These are phyloP conservation scores for Saturnispora quitensis DNA, from an alignment of 805 yeast genomes.

Conservation along the genomic window DNA sequence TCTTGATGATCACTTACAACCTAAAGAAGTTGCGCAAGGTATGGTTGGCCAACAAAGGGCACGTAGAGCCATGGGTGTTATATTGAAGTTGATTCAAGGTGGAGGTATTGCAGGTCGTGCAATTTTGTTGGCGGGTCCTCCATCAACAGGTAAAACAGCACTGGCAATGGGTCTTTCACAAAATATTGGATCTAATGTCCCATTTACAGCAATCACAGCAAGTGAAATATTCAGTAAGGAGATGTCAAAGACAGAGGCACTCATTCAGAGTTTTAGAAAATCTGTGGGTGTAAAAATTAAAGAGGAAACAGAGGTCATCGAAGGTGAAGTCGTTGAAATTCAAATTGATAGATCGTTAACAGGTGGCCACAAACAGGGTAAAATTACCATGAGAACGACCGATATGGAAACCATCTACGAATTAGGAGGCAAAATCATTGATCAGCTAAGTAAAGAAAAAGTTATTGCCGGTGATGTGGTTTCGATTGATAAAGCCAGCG, in stretches of 20 bases:
- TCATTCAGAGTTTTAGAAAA: constrained; percentile 93
- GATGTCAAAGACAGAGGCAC: constrained; percentile 90
- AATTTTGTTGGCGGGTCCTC: constrained; percentile 92
- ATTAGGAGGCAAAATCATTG: constrained; percentile 47
- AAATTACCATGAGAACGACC: constrained; percentile 78
- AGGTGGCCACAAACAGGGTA: constrained; percentile 83
- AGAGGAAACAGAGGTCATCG: constrained; percentile 95
- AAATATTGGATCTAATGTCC: constrained; percentile 93
- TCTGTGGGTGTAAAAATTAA: constrained; percentile 94
- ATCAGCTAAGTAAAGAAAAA: constrained; percentile 84
- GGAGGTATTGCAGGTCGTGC: constrained; percentile 94
- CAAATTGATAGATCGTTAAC: constrained; percentile 88
- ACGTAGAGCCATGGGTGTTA: constrained; percentile 88
- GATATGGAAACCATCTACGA: constrained; percentile 82
- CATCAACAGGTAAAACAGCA: constrained; percentile 98
- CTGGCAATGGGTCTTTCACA: constrained; percentile 93
- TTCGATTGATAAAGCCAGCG: constrained; percentile 94
- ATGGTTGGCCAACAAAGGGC: constrained; percentile 72
- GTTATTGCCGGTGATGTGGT: constrained; percentile 95
- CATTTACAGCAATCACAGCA: constrained; percentile 96
- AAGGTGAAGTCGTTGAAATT: constrained; percentile 94
- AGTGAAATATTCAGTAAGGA: constrained; percentile 93
- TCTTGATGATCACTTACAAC: constrained; percentile 79
- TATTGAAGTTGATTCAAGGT: constrained; percentile 86
- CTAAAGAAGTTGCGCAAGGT: constrained; percentile 82